Percentiles rank a stretch among this genome's conserved stretches.
Conservation (phyloP, 2,329 filamentous ascomycete species). For the Colletotrichum noveboracense region DNA sequence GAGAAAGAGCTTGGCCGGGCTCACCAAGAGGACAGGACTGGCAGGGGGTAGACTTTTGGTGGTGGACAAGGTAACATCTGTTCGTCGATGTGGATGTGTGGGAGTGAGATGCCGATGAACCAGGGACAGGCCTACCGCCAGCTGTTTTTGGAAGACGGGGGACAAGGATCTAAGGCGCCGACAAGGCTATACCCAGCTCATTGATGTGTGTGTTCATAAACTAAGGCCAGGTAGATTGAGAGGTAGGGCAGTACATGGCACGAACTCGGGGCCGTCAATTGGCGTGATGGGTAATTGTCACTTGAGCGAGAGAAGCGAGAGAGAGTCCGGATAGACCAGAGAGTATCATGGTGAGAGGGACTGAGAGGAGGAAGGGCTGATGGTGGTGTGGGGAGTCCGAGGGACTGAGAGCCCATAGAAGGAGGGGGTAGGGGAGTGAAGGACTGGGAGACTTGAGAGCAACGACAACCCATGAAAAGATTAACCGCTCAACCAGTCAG, state of each 20-base stretch:
- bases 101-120: constrained; percentile 34
- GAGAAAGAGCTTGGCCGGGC: constrained; percentile 22
- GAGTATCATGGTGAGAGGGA: not conserved
- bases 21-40: constrained; percentile 21
- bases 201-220: constrained; percentile 14
- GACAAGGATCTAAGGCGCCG: constrained; percentile 32
- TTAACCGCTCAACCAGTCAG: not conserved
- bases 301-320: not conserved
- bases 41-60: constrained; percentile 16
- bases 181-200: constrained; percentile 28
- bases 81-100: constrained; percentile 43
- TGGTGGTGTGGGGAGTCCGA: constrained; percentile 21
- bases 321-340: constrained; percentile 7
- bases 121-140: constrained; percentile 29
- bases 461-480: constrained; percentile 7
- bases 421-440: not conserved
- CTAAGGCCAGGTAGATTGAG: not conserved
- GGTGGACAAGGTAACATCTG: constrained; percentile 42
- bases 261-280: constrained; percentile 5
- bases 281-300: constrained; percentile 6
- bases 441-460: not conserved
- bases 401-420: constrained; percentile 14
- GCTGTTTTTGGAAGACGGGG: constrained; percentile 35
- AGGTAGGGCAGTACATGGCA: constrained; percentile 15
- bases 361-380: not conserved